Conservation (phyloP, 2,329 filamentous ascomycete species). For the Emydomyces testavorans region DNA sequence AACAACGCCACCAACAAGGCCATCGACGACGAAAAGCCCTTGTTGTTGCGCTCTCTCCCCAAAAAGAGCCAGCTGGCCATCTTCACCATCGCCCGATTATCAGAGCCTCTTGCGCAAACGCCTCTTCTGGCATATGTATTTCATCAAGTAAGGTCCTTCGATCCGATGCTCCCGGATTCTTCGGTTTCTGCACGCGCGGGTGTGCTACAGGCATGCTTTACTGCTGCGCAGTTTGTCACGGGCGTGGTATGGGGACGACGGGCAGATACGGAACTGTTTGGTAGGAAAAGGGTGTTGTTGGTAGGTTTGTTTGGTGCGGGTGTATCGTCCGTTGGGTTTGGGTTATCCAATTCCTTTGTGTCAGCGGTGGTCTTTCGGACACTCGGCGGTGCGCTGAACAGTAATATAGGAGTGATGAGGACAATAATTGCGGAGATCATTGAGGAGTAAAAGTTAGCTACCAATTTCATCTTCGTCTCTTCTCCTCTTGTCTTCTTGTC, state of each 20-base stretch:
- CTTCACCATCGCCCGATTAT: constrained; percentile 64
- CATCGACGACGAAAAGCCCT: constrained; percentile 36
- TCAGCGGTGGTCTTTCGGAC: constrained; percentile 54
- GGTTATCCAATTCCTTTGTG: constrained; percentile 53
- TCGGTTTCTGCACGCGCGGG: constrained; percentile 68
- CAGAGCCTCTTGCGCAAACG: constrained; percentile 71
- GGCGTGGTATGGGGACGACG: constrained; percentile 72
- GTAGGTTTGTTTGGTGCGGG: constrained; percentile 63
- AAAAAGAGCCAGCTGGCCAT: constrained; percentile 66
- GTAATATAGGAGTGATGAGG: constrained; percentile 62
- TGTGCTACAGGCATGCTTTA: constrained; percentile 66
- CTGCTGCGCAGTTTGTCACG: constrained; percentile 68
- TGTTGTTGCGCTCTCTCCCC: constrained; percentile 63
- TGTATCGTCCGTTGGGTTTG: constrained; percentile 56
- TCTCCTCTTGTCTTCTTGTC: no score
- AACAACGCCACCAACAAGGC: constrained; percentile 13
- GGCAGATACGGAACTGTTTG: constrained; percentile 52
- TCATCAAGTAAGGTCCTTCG: constrained; percentile 76
- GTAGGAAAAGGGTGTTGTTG: constrained; percentile 66
- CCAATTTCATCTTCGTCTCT: background rate
- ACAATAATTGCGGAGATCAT: constrained; percentile 65
- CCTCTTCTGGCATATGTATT: constrained; percentile 71
- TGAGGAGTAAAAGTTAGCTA: constrained; percentile 50
- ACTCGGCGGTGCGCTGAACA: constrained; percentile 57
- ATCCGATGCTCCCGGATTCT: constrained; percentile 45